Conservation (phyloP, 75 land plant genomes). For the Isoetes taiwanensis region DNA sequence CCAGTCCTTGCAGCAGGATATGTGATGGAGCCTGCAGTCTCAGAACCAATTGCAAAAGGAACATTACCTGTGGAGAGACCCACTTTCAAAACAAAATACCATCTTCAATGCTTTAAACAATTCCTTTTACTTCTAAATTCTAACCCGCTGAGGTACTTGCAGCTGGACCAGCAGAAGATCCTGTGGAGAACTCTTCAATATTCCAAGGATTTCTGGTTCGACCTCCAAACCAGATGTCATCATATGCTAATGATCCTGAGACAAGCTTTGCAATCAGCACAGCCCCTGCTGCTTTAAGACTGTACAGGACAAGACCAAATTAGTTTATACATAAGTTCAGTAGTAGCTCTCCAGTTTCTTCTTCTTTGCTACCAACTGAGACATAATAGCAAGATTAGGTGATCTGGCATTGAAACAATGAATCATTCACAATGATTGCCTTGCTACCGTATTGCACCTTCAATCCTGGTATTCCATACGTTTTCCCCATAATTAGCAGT, state of each 20-base stretch:
- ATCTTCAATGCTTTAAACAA: neutral
- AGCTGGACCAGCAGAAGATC: constrained; percentile 79
- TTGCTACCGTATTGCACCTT: too few relatives aligned
- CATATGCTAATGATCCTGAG: constrained; percentile 59
- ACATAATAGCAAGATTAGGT: neutral
- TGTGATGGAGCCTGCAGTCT: constrained; percentile 65
- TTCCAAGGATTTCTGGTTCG: constrained; percentile 85
- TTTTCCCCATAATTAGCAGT: neutral
- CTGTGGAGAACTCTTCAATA: constrained; percentile 52
- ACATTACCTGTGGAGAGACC: constrained; percentile 40
- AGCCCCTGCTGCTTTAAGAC: constrained; percentile 60
- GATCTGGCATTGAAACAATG: neutral
- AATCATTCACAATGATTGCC: too few relatives aligned
- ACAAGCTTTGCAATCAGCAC: constrained; percentile 72
- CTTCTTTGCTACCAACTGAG: neutral
- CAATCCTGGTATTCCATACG: too few relatives aligned
- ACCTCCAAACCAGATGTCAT: constrained; percentile 89
- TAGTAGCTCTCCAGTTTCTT: too few relatives aligned
- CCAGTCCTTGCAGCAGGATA: constrained; percentile 82
- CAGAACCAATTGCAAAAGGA: constrained; percentile 80
- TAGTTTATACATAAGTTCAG: neutral
- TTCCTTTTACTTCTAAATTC: neutral
- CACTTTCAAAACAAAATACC: neutral
- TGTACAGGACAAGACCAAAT: neutral
- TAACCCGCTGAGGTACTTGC: constrained; percentile 70